A percentile compares a stretch with the other conserved stretches of the same genome.
phyloP scores from a whole-genome alignment of 2,329 filamentous ascomycete species.

The Biscogniauxia marginata region DNA sequence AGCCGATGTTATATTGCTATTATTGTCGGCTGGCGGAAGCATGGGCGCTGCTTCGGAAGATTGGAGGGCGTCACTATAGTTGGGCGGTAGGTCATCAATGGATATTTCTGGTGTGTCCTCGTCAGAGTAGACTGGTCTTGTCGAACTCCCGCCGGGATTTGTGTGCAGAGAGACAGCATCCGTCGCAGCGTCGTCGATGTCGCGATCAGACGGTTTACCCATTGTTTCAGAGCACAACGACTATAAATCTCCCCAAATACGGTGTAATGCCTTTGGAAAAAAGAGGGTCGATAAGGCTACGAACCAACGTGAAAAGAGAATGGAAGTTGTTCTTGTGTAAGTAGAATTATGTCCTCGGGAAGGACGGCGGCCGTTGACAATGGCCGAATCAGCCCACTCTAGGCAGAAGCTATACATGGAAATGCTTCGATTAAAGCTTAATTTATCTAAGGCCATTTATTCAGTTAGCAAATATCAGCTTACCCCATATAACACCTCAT shows the following conservation, averaged over 20 bases:
- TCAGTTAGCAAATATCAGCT: too few species aligned
- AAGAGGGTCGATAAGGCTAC: background rate
- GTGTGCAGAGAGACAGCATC: constrained; percentile 30
- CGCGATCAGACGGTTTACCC: constrained; percentile 24
- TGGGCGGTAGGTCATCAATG: constrained; percentile 30
- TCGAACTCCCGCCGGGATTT: constrained; percentile 24
- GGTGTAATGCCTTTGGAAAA: background rate
- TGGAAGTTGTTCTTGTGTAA: too few species aligned
- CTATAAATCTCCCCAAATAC: too few species aligned
- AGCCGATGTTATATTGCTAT: background rate
- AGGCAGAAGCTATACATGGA: background rate
- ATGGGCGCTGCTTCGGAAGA: constrained; percentile 20
- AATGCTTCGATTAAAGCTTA: background rate
- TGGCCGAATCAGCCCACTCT: background rate
- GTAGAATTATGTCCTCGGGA: background rate
- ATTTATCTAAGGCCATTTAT: too few species aligned
- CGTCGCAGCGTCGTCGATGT: constrained; percentile 7
- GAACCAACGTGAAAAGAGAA: background rate
- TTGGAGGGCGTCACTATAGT: constrained; percentile 26
- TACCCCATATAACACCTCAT: too few species aligned
- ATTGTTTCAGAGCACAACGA: constrained; percentile 15
- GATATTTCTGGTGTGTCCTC: constrained; percentile 28
- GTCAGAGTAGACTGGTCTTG: constrained; percentile 9
- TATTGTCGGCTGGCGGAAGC: constrained; percentile 9
- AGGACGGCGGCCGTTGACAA: background rate